A percentile compares a stretch with the other conserved stretches of the same genome.
Evolutionary conservation across 2,329 filamentous ascomycete genomes (phyloP).

Genomic region (Colletotrichum sublineola): DNA sequence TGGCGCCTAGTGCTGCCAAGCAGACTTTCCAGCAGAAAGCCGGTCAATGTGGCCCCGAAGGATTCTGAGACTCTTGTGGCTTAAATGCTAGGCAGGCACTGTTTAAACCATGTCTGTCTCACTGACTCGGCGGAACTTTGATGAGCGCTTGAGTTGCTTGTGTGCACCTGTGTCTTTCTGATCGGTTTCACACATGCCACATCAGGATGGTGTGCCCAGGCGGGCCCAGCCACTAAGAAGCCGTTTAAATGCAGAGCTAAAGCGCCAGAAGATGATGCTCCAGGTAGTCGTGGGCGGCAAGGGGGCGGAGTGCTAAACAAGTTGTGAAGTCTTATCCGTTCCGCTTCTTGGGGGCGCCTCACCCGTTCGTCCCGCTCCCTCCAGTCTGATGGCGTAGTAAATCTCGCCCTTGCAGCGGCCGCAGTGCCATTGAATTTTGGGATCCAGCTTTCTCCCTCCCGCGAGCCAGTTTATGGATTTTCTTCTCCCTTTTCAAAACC

Average conservation of each 20-base stretch:
- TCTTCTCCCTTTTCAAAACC: background rate
- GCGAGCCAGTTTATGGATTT: background rate
- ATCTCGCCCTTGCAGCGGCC: constrained; percentile 5
- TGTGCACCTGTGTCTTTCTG: background rate
- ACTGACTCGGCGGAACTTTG: constrained; percentile 3
- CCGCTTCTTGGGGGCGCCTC: constrained; percentile 2
- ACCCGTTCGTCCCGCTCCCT: constrained; percentile 32
- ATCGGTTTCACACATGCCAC: background rate
- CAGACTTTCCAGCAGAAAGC: constrained; percentile 12
- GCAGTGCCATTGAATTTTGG: constrained; percentile 12
- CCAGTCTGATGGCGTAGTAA: constrained; percentile 19
- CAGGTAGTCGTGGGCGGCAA: constrained; percentile 22
- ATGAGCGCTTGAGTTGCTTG: constrained; percentile 5
- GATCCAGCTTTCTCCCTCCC: constrained; percentile 8
- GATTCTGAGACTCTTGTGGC: constrained; percentile 15
- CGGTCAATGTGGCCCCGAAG: constrained; percentile 26
- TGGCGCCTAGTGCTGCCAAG: constrained; percentile 17
- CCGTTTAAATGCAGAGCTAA: constrained; percentile 11
- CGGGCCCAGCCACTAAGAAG: constrained; percentile 14
- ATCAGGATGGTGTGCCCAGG: constrained; percentile 19
- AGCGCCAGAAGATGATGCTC: constrained; percentile 28
- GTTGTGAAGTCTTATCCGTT: background rate
- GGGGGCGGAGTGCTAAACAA: constrained; percentile 20
- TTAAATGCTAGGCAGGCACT: background rate
- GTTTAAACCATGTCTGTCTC: background rate